phyloP scores from a whole-genome alignment of 331 rosid genomes.

The Pyracantha coccinea region DNA sequence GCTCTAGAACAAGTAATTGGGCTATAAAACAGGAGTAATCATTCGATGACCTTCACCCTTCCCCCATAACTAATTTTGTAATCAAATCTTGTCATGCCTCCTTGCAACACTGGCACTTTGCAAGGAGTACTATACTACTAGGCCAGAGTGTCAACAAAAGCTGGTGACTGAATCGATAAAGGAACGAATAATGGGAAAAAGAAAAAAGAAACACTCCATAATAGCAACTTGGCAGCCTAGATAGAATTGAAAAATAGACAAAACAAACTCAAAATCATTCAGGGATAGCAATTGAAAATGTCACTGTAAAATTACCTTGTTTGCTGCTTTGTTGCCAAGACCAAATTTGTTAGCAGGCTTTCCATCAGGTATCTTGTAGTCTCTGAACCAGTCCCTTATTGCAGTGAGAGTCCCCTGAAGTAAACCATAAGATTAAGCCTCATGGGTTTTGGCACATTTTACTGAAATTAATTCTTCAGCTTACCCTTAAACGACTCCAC shows the following conservation, averaged over 20 bases:
- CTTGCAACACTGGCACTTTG: background rate
- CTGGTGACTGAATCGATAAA: background rate
- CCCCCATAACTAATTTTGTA: background rate
- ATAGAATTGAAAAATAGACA: background rate
- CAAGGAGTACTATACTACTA: background rate
- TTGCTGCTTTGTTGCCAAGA: slow-evolving; percentile 81
- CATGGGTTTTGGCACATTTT: background rate
- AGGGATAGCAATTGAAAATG: background rate
- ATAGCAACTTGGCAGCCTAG: too few species aligned
- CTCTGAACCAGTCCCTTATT: slow-evolving; percentile 96
- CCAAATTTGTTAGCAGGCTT: slow-evolving; percentile 98
- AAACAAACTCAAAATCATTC: background rate
- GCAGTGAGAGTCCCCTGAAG: slow-evolving; percentile 90
- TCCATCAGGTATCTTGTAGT: slow-evolving; percentile 98
- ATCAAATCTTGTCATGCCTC: background rate
- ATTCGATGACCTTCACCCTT: background rate
- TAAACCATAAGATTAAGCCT: slow-evolving; percentile 21
- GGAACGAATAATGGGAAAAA: background rate
- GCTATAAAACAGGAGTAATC: background rate
- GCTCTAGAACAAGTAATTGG: background rate
- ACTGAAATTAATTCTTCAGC: too few species aligned
- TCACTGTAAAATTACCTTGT: slow-evolving; percentile 48
- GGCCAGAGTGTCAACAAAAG: background rate
- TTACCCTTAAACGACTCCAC: too few species aligned
- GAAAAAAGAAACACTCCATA: background rate